Evolutionary conservation across 2,329 filamentous ascomycete species (phyloP).

Genomic region (Diaporthe caulivora): DNA sequence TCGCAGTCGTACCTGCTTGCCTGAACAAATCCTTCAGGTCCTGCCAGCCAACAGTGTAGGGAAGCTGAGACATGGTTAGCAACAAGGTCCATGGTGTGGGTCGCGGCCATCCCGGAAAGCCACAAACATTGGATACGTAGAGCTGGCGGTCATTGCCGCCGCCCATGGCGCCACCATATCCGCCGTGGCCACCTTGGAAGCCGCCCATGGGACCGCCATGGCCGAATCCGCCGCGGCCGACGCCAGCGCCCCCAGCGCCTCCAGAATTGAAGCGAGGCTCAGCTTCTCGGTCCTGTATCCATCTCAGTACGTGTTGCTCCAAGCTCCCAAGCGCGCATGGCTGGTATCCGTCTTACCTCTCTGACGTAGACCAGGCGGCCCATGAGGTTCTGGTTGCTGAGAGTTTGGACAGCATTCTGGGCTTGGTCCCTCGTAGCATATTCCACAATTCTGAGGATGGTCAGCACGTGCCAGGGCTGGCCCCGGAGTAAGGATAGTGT

Average conservation of each 20-base stretch:
- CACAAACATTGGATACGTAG: constrained; percentile 91
- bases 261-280: constrained; percentile 95
- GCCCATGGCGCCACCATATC: constrained; percentile 68
- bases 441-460: constrained; percentile 89
- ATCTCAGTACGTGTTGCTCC: constrained; percentile 38
- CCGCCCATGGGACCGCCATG: constrained; percentile 51
- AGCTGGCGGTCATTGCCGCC: constrained; percentile 85
- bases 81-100: not conserved
- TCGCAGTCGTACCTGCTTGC: constrained; percentile 85
- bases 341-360: constrained; percentile 73
- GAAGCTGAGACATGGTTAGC: constrained; percentile 74
- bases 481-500: not conserved
- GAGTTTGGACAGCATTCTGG: constrained; percentile 94
- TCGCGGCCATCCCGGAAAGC: not conserved
- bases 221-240: constrained; percentile 63
- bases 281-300: constrained; percentile 88
- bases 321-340: constrained; percentile 16
- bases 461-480: constrained; percentile 47
- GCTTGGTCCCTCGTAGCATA: constrained; percentile 99
- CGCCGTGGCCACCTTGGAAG: constrained; percentile 64
- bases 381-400: constrained; percentile 99
- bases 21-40: constrained; percentile 99
- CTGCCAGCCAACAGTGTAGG: constrained; percentile 98
- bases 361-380: constrained; percentile 98
- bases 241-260: constrained; percentile 71